Evolutionary conservation across 148 eudicot species (phyloP).

Genomic region (Cornus suecica): DNA sequence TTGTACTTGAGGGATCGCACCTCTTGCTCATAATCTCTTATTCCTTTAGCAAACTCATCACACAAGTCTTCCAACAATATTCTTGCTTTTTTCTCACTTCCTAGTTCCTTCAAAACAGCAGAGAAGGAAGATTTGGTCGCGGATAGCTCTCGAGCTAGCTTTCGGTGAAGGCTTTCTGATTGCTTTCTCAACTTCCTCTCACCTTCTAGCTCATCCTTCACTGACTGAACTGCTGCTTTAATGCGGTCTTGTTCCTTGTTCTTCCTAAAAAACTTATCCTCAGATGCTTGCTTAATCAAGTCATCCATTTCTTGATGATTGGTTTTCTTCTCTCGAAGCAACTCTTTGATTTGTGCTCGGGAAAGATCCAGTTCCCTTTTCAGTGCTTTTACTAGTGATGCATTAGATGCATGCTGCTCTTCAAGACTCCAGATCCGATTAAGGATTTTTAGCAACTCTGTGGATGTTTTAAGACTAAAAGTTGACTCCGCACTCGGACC

Average conservation of each 20-base stretch:
- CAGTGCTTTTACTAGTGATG: constrained; percentile 52
- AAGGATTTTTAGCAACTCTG: constrained; percentile 72
- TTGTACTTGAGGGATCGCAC: constrained; percentile 49
- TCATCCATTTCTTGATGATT: constrained; percentile 52
- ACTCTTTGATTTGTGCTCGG: constrained; percentile 40
- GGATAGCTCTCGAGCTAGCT: constrained; percentile 64
- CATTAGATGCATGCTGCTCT: constrained; percentile 65
- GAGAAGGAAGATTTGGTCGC: constrained; percentile 53
- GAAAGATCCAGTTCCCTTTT: constrained; percentile 57
- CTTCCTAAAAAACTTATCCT: constrained; percentile 32
- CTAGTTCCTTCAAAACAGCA: constrained; percentile 54
- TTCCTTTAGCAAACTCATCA: constrained; percentile 81
- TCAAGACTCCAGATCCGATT: constrained; percentile 88
- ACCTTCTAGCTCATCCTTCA: constrained; percentile 59
- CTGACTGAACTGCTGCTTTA: constrained; percentile 48
- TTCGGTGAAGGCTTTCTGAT: constrained; percentile 64
- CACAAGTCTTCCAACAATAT: constrained; percentile 69
- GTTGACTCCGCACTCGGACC: constrained; percentile 43
- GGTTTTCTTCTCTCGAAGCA: constrained; percentile 62
- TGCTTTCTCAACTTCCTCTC: constrained; percentile 66
- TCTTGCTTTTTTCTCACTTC: constrained; percentile 67
- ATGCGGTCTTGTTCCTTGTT: constrained; percentile 51
- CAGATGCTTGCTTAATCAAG: constrained; percentile 45
- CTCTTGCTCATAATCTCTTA: constrained; percentile 75
- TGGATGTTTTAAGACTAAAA: constrained; percentile 65